Conservation (phyloP, 768 basidiomycete species). For the Calvatia gigantea region DNA sequence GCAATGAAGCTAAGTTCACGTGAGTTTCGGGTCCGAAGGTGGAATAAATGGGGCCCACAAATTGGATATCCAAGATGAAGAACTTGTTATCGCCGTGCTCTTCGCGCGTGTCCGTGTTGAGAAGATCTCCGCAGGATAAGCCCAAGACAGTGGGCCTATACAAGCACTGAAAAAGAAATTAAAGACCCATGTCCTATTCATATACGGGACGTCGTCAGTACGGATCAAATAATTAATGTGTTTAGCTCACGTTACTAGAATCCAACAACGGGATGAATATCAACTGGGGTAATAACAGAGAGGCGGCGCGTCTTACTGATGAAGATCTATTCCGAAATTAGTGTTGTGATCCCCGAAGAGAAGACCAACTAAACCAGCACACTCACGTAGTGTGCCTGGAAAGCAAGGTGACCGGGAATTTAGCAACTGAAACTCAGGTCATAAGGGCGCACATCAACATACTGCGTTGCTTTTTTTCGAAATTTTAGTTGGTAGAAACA, state of each 20-base stretch:
- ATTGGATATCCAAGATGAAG: slow-evolving; percentile 42
- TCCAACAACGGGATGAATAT: not conserved
- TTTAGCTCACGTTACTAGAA: slow-evolving; percentile 2
- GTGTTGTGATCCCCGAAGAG: not conserved
- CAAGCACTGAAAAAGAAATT: slow-evolving; percentile 45
- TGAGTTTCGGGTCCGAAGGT: not conserved
- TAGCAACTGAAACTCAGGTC: not conserved
- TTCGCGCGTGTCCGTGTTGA: slow-evolving; percentile 42
- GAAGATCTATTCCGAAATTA: slow-evolving; percentile 28
- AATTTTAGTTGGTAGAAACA: not conserved
- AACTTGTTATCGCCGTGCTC: slow-evolving; percentile 41
- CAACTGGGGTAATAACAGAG: not conserved
- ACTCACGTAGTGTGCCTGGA: slow-evolving; percentile 37
- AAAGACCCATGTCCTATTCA: slow-evolving; percentile 39
- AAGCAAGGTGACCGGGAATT: not conserved
- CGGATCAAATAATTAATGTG: not conserved
- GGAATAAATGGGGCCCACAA: slow-evolving; percentile 23
- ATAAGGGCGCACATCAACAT: too few species aligned
- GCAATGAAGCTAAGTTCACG: slow-evolving; percentile 34
- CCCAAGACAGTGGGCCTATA: slow-evolving; percentile 44
- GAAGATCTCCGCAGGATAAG: slow-evolving; percentile 42
- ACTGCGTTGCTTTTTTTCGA: slow-evolving; percentile 29
- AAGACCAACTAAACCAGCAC: not conserved
- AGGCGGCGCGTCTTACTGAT: slow-evolving; percentile 27
- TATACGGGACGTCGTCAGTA: not conserved